phyloP scores from a whole-genome alignment of 2,329 filamentous ascomycete species.

The Colletotrichum tofieldiae region DNA sequence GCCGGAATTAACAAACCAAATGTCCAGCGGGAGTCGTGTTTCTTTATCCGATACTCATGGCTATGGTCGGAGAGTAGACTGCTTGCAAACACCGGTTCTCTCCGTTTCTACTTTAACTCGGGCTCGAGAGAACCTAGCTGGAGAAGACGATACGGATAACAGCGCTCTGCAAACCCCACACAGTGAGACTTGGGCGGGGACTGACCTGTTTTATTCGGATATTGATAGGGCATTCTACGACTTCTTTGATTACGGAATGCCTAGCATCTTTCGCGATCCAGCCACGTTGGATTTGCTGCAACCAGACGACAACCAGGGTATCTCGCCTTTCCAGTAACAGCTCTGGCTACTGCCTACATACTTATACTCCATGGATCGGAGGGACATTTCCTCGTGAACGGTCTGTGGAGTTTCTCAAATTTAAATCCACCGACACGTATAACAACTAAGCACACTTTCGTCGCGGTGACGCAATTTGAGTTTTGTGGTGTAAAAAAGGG shows the following conservation, averaged over 20 bases:
- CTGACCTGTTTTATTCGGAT: constrained; percentile 22
- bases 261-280: constrained; percentile 38
- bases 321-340: neutral
- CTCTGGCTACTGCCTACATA: neutral
- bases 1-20: no score
- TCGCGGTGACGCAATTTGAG: no score
- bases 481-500: no score
- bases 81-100: neutral
- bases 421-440: no score
- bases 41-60: neutral
- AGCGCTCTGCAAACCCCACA: neutral
- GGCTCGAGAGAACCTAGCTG: neutral
- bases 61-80: neutral
- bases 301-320: neutral
- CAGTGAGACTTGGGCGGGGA: constrained; percentile 1
- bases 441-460: no score
- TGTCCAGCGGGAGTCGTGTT: neutral
- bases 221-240: constrained; percentile 43
- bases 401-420: no score
- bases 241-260: constrained; percentile 44
- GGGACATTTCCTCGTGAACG: no score
- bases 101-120: neutral
- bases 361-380: no score
- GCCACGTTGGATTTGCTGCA: constrained; percentile 11
- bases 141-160: neutral